Evolutionary conservation across 2,329 filamentous ascomycete species (phyloP).

Genomic region (Arthrobotrys iridis): DNA sequence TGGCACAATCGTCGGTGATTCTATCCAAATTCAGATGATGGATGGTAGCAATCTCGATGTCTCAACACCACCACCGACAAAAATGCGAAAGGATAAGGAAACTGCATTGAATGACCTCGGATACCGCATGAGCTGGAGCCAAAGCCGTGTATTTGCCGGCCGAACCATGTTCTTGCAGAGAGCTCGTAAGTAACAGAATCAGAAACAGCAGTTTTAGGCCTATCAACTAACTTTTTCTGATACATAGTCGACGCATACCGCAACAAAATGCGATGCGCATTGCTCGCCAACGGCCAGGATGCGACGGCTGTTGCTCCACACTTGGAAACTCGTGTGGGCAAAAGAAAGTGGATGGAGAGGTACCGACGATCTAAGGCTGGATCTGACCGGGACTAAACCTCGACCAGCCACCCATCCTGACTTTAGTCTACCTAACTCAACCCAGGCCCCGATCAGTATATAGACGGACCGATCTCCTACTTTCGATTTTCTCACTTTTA

Average conservation of each 20-base stretch:
- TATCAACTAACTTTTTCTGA: conserved; percentile 9
- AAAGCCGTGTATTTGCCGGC: conserved; percentile 88
- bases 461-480: conserved; percentile 21
- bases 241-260: conserved; percentile 86
- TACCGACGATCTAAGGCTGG: conserved; percentile 61
- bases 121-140: conserved; percentile 95
- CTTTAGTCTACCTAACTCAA: conserved; percentile 4
- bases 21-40: conserved; percentile 71
- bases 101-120: conserved; percentile 92
- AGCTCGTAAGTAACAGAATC: conserved; percentile 74
- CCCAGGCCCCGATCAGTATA: conserved; percentile 31
- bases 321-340: conserved; percentile 88
- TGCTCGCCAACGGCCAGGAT: conserved; percentile 81
- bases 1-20: conserved; percentile 68
- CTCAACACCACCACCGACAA: conserved; percentile 77
- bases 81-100: conserved; percentile 77
- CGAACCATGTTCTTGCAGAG: conserved; percentile 88
- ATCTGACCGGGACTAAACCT: conserved; percentile 28
- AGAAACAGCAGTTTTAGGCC: conserved; percentile 26
- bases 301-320: conserved; percentile 78
- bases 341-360: conserved; percentile 76
- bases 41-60: conserved; percentile 79
- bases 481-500: conserved; percentile 19
- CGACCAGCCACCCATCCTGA: background rate
- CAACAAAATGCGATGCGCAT: conserved; percentile 85